These are phyloP conservation scores for Exidia glandulosa DNA, from an alignment of 768 basidiomycete genomes.

Conservation along the genomic window DNA sequence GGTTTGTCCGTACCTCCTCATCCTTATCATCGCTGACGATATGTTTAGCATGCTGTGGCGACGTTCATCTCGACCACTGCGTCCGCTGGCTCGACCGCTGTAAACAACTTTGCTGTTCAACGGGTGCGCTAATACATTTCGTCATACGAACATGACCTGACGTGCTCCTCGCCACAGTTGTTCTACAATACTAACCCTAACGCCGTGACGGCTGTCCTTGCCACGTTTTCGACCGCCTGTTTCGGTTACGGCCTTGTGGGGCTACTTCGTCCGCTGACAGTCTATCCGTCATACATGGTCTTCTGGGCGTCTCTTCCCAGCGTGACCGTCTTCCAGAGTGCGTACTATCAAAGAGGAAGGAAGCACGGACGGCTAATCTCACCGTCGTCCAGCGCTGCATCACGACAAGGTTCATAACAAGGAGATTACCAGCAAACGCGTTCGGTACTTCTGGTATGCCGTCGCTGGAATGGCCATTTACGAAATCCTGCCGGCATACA, in stretches of 20 bases:
- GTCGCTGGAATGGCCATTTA: conserved; percentile 10
- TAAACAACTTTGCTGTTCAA: conserved; percentile 52
- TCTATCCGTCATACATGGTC: conserved; percentile 25
- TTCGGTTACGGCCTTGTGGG: conserved; percentile 49
- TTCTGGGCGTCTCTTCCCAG: conserved; percentile 10
- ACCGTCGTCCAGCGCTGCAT: neutral
- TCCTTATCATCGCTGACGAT: neutral
- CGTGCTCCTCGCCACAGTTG: conserved; percentile 29
- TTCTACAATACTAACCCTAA: conserved; percentile 48
- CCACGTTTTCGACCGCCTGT: conserved; percentile 24
- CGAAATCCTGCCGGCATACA: conserved; percentile 14
- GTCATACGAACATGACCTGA: neutral
- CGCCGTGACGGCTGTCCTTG: conserved; percentile 45
- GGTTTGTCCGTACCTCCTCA: conserved; percentile 20
- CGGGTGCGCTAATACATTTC: conserved; percentile 23
- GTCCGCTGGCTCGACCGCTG: conserved; percentile 39
- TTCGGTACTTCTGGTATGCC: conserved; percentile 14
- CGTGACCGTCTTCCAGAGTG: conserved; percentile 6
- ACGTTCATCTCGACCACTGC: conserved; percentile 49
- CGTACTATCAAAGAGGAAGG: neutral
- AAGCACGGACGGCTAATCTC: too few species aligned
- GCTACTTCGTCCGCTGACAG: conserved; percentile 43
- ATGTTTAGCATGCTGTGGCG: conserved; percentile 41
- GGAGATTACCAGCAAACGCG: conserved; percentile 3
- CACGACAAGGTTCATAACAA: neutral